Evolutionary conservation across 2,329 filamentous ascomycete species (phyloP).

Genomic region (Teratosphaeria epicoccoides): DNA sequence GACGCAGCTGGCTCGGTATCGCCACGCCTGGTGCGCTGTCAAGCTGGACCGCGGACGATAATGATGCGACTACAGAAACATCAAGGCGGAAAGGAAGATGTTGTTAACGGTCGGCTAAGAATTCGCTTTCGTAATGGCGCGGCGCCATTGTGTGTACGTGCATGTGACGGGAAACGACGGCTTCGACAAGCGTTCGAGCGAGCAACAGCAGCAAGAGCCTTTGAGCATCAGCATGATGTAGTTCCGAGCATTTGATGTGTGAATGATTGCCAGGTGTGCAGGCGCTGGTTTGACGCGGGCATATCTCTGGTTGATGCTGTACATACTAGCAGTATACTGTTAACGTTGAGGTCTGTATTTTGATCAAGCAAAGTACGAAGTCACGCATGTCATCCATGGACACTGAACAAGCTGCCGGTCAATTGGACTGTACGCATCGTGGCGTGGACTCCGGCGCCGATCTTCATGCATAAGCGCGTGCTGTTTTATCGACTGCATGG

Average conservation of each 20-base stretch:
- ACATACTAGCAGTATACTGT: neutral
- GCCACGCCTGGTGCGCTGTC: conserved; percentile 29
- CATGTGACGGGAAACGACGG: neutral
- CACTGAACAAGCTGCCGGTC: neutral
- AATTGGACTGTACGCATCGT: neutral
- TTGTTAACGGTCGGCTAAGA: neutral
- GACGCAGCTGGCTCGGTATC: conserved; percentile 57
- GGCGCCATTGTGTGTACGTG: neutral
- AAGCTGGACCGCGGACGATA: conserved; percentile 7
- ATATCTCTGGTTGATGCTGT: neutral
- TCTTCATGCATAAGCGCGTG: neutral
- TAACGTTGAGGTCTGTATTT: neutral
- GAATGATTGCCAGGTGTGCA: neutral
- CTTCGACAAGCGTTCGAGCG: neutral
- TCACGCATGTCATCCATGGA: neutral
- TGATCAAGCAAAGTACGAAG: no score
- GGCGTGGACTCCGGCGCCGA: neutral
- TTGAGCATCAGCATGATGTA: neutral
- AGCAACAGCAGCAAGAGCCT: neutral
- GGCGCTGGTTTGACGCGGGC: neutral
- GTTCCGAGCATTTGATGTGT: neutral
- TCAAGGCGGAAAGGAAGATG: conserved; percentile 3
- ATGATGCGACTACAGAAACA: neutral
- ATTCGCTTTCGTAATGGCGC: neutral
- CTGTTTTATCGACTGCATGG: neutral